These are phyloP conservation scores for Zygnema cylindricum DNA, from an alignment of 139 green algal species.

Conservation along the genomic window DNA sequence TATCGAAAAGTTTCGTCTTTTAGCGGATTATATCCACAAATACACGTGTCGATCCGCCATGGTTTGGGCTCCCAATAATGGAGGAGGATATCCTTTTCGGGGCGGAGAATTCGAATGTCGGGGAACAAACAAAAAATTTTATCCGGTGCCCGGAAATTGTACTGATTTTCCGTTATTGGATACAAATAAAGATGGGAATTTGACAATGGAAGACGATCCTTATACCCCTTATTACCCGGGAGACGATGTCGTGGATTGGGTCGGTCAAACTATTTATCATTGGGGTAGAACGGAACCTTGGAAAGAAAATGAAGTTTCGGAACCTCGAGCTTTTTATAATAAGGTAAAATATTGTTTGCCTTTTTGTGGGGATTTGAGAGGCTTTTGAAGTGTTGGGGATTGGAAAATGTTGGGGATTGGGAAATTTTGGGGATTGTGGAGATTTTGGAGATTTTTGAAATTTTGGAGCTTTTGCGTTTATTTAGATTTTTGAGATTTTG, in stretches of 20 bases:
- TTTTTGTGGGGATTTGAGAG: neutral
- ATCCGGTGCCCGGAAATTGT: neutral
- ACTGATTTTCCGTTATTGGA: conserved; percentile 26
- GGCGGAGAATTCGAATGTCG: conserved; percentile 21
- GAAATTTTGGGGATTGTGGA: neutral
- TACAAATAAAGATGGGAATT: conserved; percentile 30
- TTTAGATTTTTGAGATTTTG: no score
- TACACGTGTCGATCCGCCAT: neutral
- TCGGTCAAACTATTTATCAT: conserved; percentile 25
- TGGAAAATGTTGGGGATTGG: neutral
- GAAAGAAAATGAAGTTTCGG: conserved; percentile 2
- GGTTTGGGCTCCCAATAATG: conserved; percentile 50
- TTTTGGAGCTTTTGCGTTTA: neutral
- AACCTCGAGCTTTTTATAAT: conserved; percentile 4
- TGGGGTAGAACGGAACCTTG: conserved; percentile 3
- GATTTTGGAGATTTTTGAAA: neutral
- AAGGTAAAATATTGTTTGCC: neutral
- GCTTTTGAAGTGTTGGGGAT: neutral
- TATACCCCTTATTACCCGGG: conserved; percentile 45
- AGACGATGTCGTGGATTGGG: conserved; percentile 22
- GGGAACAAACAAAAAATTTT: neutral
- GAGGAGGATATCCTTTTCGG: conserved; percentile 30
- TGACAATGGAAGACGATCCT: conserved; percentile 27
- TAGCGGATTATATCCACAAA: conserved; percentile 1
- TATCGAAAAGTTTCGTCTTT: conserved; percentile 26